These are phyloP conservation scores for Aureobasidium sp. DNA, from an alignment of 2,329 filamentous ascomycete species.

Conservation along the genomic window DNA sequence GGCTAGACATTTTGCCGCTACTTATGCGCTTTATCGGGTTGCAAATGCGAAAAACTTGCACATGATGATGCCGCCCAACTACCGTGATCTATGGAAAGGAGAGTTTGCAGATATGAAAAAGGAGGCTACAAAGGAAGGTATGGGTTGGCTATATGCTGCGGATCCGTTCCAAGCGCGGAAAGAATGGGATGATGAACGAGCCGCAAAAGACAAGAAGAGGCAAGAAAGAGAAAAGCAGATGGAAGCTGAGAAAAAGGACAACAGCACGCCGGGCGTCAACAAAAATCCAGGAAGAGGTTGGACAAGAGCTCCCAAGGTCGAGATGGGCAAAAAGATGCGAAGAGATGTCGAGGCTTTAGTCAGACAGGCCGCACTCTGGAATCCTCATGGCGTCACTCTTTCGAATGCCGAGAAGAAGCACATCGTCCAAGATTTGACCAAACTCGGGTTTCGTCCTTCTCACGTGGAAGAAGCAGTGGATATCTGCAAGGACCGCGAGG, in stretches of 20 bases:
- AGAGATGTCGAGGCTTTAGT: slow-evolving; percentile 72
- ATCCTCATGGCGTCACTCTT: slow-evolving; percentile 66
- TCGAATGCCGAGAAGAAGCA: slow-evolving; percentile 45
- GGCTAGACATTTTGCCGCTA: slow-evolving; percentile 86
- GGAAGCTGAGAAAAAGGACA: slow-evolving; percentile 51
- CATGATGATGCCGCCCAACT: slow-evolving; percentile 85
- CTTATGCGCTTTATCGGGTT: slow-evolving; percentile 83
- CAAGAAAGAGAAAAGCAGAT: slow-evolving; percentile 55
- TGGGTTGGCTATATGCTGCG: slow-evolving; percentile 86
- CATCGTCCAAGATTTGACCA: slow-evolving; percentile 64
- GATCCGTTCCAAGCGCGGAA: slow-evolving; percentile 80
- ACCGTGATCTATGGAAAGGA: slow-evolving; percentile 82
- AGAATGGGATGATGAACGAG: slow-evolving; percentile 71
- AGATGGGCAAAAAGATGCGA: slow-evolving; percentile 79
- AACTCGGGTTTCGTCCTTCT: slow-evolving; percentile 78
- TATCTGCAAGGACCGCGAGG: slow-evolving; percentile 84
- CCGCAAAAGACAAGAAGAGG: slow-evolving; percentile 68
- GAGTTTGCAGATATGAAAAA: slow-evolving; percentile 77
- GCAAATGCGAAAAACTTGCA: slow-evolving; percentile 95
- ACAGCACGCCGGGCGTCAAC: slow-evolving; percentile 21
- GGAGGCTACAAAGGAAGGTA: slow-evolving; percentile 66
- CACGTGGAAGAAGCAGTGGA: slow-evolving; percentile 82
- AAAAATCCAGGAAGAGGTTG: slow-evolving; percentile 54
- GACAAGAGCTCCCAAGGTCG: slow-evolving; percentile 79
- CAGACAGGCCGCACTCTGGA: slow-evolving; percentile 75